A percentile compares a stretch with the other conserved stretches of the same genome.
These are phyloP conservation scores for Ustilago vetiveriae DNA, from an alignment of 1,284 basidiomycete species.

Conservation along the genomic window DNA sequence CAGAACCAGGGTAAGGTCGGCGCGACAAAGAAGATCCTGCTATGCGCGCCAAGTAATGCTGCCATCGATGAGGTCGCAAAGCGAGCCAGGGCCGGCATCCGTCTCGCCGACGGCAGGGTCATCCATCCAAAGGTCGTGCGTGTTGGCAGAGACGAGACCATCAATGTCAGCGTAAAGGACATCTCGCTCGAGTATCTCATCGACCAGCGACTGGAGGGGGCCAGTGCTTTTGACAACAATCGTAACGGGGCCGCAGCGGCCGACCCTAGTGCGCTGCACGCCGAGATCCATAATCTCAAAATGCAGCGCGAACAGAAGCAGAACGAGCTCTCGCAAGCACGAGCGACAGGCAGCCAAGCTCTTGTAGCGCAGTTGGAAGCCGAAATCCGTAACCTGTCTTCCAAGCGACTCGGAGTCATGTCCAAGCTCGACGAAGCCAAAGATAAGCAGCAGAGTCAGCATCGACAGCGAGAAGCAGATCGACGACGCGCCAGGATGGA, in stretches of 20 bases:
- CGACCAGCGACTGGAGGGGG: slow-evolving; percentile 39
- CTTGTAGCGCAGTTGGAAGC: slow-evolving; percentile 42
- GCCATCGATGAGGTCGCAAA: slow-evolving; percentile 96
- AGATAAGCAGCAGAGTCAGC: slow-evolving; percentile 52
- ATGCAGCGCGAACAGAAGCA: slow-evolving; percentile 53
- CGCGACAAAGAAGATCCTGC: slow-evolving; percentile 77
- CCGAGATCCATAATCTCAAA: slow-evolving; percentile 47
- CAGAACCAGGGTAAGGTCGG: slow-evolving; percentile 26
- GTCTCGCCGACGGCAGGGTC: slow-evolving; percentile 72
- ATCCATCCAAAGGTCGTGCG: slow-evolving; percentile 83
- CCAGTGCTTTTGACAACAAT: slow-evolving; percentile 18
- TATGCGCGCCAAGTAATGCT: slow-evolving; percentile 98
- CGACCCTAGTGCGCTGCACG: slow-evolving; percentile 39
- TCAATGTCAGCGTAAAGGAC: slow-evolving; percentile 85
- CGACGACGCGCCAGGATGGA: slow-evolving; percentile 44
- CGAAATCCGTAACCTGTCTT: slow-evolving; percentile 47
- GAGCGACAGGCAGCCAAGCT: slow-evolving; percentile 20
- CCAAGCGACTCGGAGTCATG: slow-evolving; percentile 48
- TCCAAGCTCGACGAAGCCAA: slow-evolving; percentile 58
- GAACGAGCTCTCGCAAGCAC: slow-evolving; percentile 45
- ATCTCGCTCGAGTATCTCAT: slow-evolving; percentile 77
- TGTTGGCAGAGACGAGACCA: slow-evolving; percentile 80
- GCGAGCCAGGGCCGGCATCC: slow-evolving; percentile 82
- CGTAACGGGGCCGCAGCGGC: slow-evolving; percentile 15
- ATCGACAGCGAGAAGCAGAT: slow-evolving; percentile 57